Evolutionary conservation across 805 yeast genomes (phyloP).

Genomic region (Candida sithepensis): DNA sequence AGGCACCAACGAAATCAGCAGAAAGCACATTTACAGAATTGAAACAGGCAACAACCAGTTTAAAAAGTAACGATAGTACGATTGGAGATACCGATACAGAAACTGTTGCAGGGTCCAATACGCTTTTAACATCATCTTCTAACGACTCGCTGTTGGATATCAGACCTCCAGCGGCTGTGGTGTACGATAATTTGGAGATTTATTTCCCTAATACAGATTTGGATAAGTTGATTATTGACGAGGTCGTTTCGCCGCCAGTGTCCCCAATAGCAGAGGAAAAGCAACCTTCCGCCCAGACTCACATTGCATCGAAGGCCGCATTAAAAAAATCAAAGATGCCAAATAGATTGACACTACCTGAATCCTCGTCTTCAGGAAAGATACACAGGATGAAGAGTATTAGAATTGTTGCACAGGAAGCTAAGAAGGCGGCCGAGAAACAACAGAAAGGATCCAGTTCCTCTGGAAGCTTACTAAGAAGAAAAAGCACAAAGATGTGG

Average conservation of each 20-base stretch:
- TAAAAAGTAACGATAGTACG: not conserved
- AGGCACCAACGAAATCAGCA: slow-evolving; percentile 31
- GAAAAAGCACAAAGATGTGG: slow-evolving; percentile 95
- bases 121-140: slow-evolving; percentile 16
- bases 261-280: slow-evolving; percentile 37
- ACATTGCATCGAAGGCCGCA: not conserved
- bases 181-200: slow-evolving; percentile 84
- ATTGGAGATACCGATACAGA: slow-evolving; percentile 3
- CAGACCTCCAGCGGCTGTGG: slow-evolving; percentile 93
- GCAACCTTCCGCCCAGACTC: not conserved
- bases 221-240: slow-evolving; percentile 85
- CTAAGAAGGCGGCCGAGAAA: slow-evolving; percentile 57
- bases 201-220: slow-evolving; percentile 91
- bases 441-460: slow-evolving; percentile 10
- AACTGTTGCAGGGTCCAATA: not conserved
- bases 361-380: slow-evolving; percentile 31
- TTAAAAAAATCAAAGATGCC: not conserved
- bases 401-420: slow-evolving; percentile 90
- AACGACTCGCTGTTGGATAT: slow-evolving; percentile 47
- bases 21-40: slow-evolving; percentile 4
- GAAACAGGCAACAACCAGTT: not conserved
- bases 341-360: slow-evolving; percentile 36
- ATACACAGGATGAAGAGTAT: slow-evolving; percentile 81
- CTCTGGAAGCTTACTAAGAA: slow-evolving; percentile 43
- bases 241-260: slow-evolving; percentile 56